Base-by-base conservation (phyloP, 1,139 yeast species). In the Zygosaccharomyces sapae region DNA sequence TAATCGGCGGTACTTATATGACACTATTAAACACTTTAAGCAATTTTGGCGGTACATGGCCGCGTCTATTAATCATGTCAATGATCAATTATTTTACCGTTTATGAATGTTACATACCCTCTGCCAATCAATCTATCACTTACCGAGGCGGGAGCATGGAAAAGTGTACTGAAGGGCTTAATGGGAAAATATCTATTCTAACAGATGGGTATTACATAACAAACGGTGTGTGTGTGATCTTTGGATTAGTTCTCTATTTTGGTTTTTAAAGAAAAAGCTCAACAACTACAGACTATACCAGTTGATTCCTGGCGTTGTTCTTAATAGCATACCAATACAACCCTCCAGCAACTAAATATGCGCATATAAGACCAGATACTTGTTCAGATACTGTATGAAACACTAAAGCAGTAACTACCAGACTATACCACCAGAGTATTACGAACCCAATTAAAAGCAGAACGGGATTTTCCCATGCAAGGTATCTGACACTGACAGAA, bases 11-110 rank as follows among this genome's bases (percentile, higher is more conserved):
- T 1, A 94, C 99, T 0, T 92, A 92, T 66, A 92, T 94, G 97
- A 92, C 98, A 0, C 83, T 96, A 0, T 72, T 92, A 48, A 94
- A 92, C 67, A 92, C 99, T 0, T 73, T 92, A 44, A 83, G 95
- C 33, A 92, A 92, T 62, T 76, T 90, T 49, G 99, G 99, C 31
- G 99, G 98, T 4, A 94, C 95, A 25, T 94, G 98, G 98, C 98
- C 99, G 0, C 76, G 90, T 49, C 71, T 88, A 22, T 72, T 92
- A 41, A 82, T 90, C 5, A 76, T 89, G 58, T 79, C 75, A 52
- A 74, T 89, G 64, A 92, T 94, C 50, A 97, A 90, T 66, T 76
- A 74, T 56, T 78, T 89, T 54, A 86, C 97, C 0, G 58, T 68
- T 2, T 79, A 89, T 1, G 65, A 72, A 27, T 90, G 97, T 68